Base-by-base conservation (phyloP, 805 yeast genomes). In the Diddensiella caesifluorescens region DNA sequence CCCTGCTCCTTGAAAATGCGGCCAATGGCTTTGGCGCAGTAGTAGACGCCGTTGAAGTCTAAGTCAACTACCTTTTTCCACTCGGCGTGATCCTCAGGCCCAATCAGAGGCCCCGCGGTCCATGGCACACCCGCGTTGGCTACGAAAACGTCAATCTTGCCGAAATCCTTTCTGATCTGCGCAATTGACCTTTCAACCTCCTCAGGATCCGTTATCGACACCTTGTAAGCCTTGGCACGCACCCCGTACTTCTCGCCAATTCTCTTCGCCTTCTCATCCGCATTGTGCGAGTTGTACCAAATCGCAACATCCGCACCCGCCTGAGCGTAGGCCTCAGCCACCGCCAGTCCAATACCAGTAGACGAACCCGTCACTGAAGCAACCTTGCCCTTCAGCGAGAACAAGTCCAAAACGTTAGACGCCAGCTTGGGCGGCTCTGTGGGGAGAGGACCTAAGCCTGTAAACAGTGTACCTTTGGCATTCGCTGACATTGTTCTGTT, bases 111-210 rank as follows among this genome's bases (percentile, higher is more conserved):
- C 18, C 89, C 88, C 22, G 74, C 69, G 18, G 77, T 71, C 94
- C 94, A 86, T 12, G 87, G 79, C 36, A 85, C 77, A 31, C 95
- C 95, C 10, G 95, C 95, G 61, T 87, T 87, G 54, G 94, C 94
- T 35, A 87, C 92, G 55, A 84, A 81, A 21, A 85, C 67, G 62
- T 87, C 95, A 51, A 87, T 77, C 47, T 76, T 75, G 42, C 90
- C 92, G 59, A 87, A 86, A 56, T 85, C 94, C 45, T 63, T 50
- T 48, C 69, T 74, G 47, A 79, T 76, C 59, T 69, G 70, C 28
- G 56, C 59, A 39, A 81, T 66, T 12, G 75, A 69, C 15, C 50
- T 51, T 47, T 71, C 72, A 36, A 81, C 85, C 7, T 60, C 68
- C 15, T 65, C 70, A 37, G 68, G 49, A 48, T 74, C 72, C 41